Base-by-base conservation (phyloP, 1,284 basidiomycete species). In the Austroboletus novae-zelandiae region DNA sequence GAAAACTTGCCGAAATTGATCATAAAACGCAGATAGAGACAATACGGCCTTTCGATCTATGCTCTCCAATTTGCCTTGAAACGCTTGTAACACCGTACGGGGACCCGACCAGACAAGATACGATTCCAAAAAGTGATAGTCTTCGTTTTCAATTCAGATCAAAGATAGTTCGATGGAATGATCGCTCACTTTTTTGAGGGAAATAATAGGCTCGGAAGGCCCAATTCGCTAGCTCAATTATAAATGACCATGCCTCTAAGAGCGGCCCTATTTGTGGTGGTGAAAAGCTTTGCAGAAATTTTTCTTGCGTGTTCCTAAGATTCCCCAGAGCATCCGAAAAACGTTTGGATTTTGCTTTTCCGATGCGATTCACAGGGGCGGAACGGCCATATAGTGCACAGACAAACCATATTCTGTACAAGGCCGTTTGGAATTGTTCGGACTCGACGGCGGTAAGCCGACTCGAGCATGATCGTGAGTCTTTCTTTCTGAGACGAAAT, bases 351-450 rank as follows among this genome's bases (percentile, higher is more conserved):
- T 52, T 61, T 39, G 36, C 46, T 35, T 50, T 58, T 18, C 37
- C 46, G n/a, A 50, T 23, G 1, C 46, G 48, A 29, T 58, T 52
- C 9, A 46, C 50, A 9, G 53, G 53, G 9, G 57, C 56, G 1
- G 53, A 6, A 15, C 48, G 48, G 15, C 63, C 61, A 17, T 61
- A 61, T 25, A 61, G 30, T 2, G 45, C 29, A 10, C 59, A 62
- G 40, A 55, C 59, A 3, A 69, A 56, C 62, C 67, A 70, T 11
- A 64, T 58, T 23, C 69, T 65, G 46, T 72, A 72, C 41, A 71
- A 15, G 2, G 68, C 71, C 8, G 55, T 47, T 8, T 60, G 61
- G 47, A 73, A 72, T n/a, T 60, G 61, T 20, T 58, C 30, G 5
- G 65, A 61, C 41, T 73, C 72, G 1, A 20, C 5, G 1, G 29